Evolutionary conservation across 371 early-diverging fungal species (phyloP).

Genomic region (Mucor mucedo): DNA sequence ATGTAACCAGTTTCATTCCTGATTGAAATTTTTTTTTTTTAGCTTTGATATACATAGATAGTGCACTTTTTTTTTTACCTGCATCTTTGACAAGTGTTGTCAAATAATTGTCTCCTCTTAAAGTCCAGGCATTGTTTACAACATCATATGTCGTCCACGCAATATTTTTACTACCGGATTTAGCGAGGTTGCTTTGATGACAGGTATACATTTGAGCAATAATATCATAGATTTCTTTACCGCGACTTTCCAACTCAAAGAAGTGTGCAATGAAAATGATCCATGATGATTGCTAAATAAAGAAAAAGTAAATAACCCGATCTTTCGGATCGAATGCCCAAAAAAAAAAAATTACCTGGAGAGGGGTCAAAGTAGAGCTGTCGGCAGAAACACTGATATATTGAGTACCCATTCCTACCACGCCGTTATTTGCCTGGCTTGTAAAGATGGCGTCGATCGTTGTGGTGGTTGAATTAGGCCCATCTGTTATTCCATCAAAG

Average conservation of each 20-base stretch:
- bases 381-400: conserved; percentile 26
- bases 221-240: conserved; percentile 7
- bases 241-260: conserved; percentile 22
- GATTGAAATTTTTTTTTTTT: background rate
- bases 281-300: conserved; percentile 27
- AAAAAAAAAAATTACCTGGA: conserved; percentile 16
- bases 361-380: conserved; percentile 15
- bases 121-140: conserved; percentile 16
- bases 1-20: conserved; percentile 18
- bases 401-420: conserved; percentile 1
- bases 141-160: conserved; percentile 30
- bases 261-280: conserved; percentile 28
- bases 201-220: conserved; percentile 23
- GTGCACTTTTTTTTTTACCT: conserved; percentile 14
- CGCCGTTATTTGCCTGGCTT: background rate
- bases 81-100: conserved; percentile 24
- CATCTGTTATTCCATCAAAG: conserved; percentile 17
- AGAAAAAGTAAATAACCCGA: background rate
- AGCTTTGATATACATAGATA: background rate
- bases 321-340: no score
- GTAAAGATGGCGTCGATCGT: conserved; percentile 23
- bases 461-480: conserved; percentile 3
- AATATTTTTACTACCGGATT: conserved; percentile 32
- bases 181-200: conserved; percentile 31
- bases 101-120: conserved; percentile 5